These are phyloP conservation scores for Hypoxylon sp. DNA, from an alignment of 2,329 filamentous ascomycete species.

Conservation along the genomic window DNA sequence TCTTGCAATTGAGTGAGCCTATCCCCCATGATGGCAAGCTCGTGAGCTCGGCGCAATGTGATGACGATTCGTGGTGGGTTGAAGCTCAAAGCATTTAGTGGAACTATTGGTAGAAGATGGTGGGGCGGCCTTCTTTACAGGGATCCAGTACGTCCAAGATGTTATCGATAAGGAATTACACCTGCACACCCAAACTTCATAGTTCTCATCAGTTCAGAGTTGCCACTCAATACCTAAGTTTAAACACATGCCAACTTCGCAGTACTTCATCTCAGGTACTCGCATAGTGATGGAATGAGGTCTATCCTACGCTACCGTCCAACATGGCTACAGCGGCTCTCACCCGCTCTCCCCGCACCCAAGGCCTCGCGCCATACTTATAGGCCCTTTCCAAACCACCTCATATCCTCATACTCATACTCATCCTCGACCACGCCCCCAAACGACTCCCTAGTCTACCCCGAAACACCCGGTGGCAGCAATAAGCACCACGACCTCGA, in stretches of 20 bases:
- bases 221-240: background rate
- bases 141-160: background rate
- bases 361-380: background rate
- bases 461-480: conserved; percentile 60
- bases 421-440: conserved; percentile 31
- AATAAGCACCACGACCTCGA: conserved; percentile 73
- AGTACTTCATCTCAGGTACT: background rate
- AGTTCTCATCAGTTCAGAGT: background rate
- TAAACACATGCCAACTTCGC: background rate
- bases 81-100: conserved; percentile 7
- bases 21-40: conserved; percentile 71
- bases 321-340: conserved; percentile 29
- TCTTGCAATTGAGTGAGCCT: conserved; percentile 87
- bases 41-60: conserved; percentile 9
- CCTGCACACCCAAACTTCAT: background rate
- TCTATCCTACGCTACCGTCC: conserved; percentile 16
- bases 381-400: background rate
- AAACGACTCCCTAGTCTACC: conserved; percentile 57
- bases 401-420: conserved; percentile 22
- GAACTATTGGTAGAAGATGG: conserved; percentile 2
- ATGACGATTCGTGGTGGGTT: conserved; percentile 10
- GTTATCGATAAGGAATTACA: background rate
- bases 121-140: background rate
- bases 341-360: background rate
- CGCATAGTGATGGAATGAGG: conserved; percentile 42